These are phyloP conservation scores for Nyctanthes arbortristis DNA, from an alignment of 257 asterid species.

Conservation along the genomic window DNA sequence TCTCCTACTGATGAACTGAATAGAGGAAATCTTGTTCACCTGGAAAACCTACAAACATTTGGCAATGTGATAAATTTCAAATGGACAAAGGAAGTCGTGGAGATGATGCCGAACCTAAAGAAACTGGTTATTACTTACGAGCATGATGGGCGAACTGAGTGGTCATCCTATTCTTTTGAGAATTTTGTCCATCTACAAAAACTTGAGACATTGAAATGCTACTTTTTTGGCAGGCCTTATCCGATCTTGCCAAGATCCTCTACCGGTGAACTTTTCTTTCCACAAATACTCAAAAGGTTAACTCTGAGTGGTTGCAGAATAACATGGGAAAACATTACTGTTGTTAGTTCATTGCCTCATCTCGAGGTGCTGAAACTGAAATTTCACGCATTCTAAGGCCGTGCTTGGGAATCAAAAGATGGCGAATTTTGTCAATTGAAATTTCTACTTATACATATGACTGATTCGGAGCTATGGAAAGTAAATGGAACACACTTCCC, in stretches of 20 bases:
- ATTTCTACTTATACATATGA: too few relatives aligned
- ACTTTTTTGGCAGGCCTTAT: neutral
- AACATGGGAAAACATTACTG: neutral
- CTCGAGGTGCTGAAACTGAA: too few relatives aligned
- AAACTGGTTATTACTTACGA: conserved; percentile 21
- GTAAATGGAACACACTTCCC: conserved; percentile 10
- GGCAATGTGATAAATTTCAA: too few relatives aligned
- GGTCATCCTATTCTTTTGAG: neutral
- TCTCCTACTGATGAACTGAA: neutral
- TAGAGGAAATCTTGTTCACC: neutral
- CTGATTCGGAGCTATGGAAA: neutral
- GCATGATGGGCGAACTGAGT: neutral
- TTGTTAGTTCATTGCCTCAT: neutral
- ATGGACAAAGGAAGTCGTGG: too few relatives aligned
- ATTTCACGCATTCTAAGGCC: neutral
- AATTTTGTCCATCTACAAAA: neutral
- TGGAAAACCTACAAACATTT: neutral
- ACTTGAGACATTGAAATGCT: conserved; percentile 16
- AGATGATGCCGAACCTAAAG: too few relatives aligned
- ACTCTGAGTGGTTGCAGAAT: conserved; percentile 4
- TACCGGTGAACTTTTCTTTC: conserved; percentile 8
- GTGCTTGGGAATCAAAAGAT: conserved; percentile 16
- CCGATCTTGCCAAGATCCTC: neutral
- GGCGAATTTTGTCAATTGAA: neutral
- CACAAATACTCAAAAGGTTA: neutral